Base-by-base conservation (phyloP, 768 basidiomycete genomes). In the Peribolospora kevripleyi region DNA sequence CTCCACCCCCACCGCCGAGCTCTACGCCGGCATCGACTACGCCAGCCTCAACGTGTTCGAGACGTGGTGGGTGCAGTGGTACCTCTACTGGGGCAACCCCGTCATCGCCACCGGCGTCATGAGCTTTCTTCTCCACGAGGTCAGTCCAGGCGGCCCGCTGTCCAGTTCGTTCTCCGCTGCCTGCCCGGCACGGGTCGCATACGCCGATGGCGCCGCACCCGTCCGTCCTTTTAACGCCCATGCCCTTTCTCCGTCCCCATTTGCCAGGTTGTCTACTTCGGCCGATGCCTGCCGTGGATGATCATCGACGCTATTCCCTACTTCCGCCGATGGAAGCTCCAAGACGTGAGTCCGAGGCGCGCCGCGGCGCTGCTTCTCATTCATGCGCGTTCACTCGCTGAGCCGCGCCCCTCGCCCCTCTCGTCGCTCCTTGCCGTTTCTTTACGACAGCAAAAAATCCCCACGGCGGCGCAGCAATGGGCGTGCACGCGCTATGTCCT, bases 61-160 rank as follows among this genome's bases (percentile, higher is more conserved):
- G 25, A 25, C 25, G 55, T 72, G 77, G 62, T 95, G 88, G 87
- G 79, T 73, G 51, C 69, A 74, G 25, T 93, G 84, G 81, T 95
- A 91, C 64, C 68, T 82, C 48, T 79, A 72, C 72, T 78, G 90
- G 50, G 84, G 78, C 54, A 86, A 91, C 71, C 87, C 88, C 0
- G 65, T 87, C 55, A 73, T 97, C 60, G 93, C 93, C 9, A 98
- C 93, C 0, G 90, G 90, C 53, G 70, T 98, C 54, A 78, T 84
- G 77, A 84, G 81, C 59, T 95, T 98, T 68, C 58, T 91, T 36
- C 62, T 97, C 60, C 93, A 98, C 68, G 93, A 98, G 74, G 87
- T 91, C 53, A 54, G 82, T 66, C 10, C 6, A 43, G 4, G 25
- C 39, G 37, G 25, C 25, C 25, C 25, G 25, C 25, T 25, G 25